These are phyloP conservation scores for Crithidia sp. DNA, from an alignment of 208 protist genomes.

Conservation along the genomic window DNA sequence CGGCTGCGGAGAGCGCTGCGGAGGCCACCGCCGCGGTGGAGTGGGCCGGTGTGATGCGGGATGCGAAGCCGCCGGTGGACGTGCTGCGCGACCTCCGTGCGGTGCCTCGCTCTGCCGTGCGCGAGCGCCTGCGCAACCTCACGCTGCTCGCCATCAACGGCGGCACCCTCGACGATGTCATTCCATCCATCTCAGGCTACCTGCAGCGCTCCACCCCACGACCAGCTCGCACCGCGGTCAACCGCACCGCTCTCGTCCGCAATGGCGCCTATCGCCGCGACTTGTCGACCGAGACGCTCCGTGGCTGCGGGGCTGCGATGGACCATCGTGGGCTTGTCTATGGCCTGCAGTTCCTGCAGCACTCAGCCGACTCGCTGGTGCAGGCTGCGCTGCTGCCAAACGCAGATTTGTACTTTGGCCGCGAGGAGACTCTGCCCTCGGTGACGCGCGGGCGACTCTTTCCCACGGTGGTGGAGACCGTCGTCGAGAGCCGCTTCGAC, in stretches of 20 bases:
- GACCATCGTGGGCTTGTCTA: slow-evolving; percentile 85
- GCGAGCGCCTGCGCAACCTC: slow-evolving; percentile 42
- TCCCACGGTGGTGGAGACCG: slow-evolving; percentile 62
- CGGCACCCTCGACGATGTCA: slow-evolving; percentile 73
- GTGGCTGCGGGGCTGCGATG: slow-evolving; percentile 62
- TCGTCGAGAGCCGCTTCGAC: slow-evolving; percentile 22
- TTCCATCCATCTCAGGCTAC: slow-evolving; percentile 59
- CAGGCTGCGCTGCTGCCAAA: slow-evolving; percentile 54
- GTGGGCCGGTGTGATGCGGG: slow-evolving; percentile 33
- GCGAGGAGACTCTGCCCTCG: slow-evolving; percentile 36
- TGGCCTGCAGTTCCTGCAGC: slow-evolving; percentile 64
- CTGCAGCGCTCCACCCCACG: slow-evolving; percentile 58
- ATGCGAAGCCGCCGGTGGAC: slow-evolving; percentile 21
- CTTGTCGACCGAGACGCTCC: slow-evolving; percentile 72
- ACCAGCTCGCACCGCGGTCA: slow-evolving; percentile 16
- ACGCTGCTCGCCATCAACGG: slow-evolving; percentile 68
- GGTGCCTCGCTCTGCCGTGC: slow-evolving; percentile 35
- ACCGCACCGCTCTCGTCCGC: slow-evolving; percentile 15
- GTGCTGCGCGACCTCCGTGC: slow-evolving; percentile 40
- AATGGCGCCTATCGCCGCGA: slow-evolving; percentile 49
- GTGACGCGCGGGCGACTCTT: slow-evolving; percentile 53
- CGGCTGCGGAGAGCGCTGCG: not conserved
- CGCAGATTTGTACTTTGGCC: slow-evolving; percentile 40
- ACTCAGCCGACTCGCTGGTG: slow-evolving; percentile 62
- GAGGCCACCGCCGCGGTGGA: slow-evolving; percentile 10